Conservation (phyloP, 148 eudicot genomes). For the Amaranthus palmeri region DNA sequence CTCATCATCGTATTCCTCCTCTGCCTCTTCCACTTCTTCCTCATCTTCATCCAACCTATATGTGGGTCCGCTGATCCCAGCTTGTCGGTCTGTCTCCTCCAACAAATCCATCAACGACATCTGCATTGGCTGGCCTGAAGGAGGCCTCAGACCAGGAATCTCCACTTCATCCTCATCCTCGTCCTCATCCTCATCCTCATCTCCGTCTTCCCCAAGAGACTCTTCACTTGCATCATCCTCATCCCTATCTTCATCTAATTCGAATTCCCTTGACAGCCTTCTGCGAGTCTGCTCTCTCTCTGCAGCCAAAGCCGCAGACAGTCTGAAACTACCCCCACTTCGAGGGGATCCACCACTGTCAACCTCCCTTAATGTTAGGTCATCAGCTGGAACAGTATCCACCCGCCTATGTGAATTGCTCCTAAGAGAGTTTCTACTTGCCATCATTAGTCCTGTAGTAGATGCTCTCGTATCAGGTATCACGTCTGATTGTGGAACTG, state of each 20-base stretch:
- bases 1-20: slow-evolving; percentile 22
- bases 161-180: slow-evolving; percentile 17
- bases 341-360: slow-evolving; percentile 32
- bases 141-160: slow-evolving; percentile 15
- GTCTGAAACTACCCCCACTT: slow-evolving; percentile 37
- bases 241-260: neutral
- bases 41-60: slow-evolving; percentile 37
- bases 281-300: slow-evolving; percentile 45
- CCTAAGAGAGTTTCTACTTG: slow-evolving; percentile 25
- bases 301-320: slow-evolving; percentile 39
- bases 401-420: slow-evolving; percentile 19
- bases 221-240: neutral
- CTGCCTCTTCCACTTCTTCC: slow-evolving; percentile 51
- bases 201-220: neutral
- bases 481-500: slow-evolving; percentile 15
- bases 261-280: slow-evolving; percentile 28
- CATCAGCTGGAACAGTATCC: slow-evolving; percentile 30
- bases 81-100: slow-evolving; percentile 71
- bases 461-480: slow-evolving; percentile 6
- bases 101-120: slow-evolving; percentile 84
- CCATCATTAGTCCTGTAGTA: slow-evolving; percentile 1
- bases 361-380: slow-evolving; percentile 21
- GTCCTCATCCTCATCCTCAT: slow-evolving; percentile 17
- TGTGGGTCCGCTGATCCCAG: slow-evolving; percentile 49
- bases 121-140: slow-evolving; percentile 32